A percentile compares a stretch with the other conserved stretches of the same genome.
These are phyloP conservation scores for Leishmania tropica DNA, from an alignment of 208 protist species.

Conservation along the genomic window DNA sequence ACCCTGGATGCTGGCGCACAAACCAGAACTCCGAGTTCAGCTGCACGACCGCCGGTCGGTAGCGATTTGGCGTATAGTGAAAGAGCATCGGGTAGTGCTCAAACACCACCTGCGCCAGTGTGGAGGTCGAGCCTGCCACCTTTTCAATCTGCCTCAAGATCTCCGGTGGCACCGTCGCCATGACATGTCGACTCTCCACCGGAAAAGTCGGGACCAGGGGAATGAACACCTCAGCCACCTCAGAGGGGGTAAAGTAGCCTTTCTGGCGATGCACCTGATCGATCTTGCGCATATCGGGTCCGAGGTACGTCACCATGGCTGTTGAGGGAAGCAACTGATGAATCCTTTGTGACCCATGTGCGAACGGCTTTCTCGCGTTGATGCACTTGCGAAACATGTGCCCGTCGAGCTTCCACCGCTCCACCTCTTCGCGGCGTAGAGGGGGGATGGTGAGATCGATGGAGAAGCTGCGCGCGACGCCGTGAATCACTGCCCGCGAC, in stretches of 20 bases:
- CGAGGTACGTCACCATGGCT: slow-evolving; percentile 55
- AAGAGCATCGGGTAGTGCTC: slow-evolving; percentile 86
- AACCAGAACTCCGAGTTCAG: slow-evolving; percentile 82
- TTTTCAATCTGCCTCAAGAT: slow-evolving; percentile 41
- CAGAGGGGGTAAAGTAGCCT: slow-evolving; percentile 68
- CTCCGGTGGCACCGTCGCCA: slow-evolving; percentile 46
- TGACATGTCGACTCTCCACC: slow-evolving; percentile 65
- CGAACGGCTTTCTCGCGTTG: background rate
- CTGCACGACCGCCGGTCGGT: slow-evolving; percentile 52
- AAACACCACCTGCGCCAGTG: slow-evolving; percentile 40
- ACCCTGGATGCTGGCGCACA: slow-evolving; percentile 75
- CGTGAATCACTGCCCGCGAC: background rate
- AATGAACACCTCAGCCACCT: slow-evolving; percentile 79
- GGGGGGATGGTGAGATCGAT: slow-evolving; percentile 43
- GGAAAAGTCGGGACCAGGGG: slow-evolving; percentile 74
- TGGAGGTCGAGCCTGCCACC: slow-evolving; percentile 8
- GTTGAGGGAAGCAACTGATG: slow-evolving; percentile 39
- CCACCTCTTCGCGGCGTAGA: slow-evolving; percentile 51
- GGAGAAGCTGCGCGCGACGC: background rate
- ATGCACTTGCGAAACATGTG: slow-evolving; percentile 8
- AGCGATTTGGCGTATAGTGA: slow-evolving; percentile 36
- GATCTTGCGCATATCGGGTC: slow-evolving; percentile 52
- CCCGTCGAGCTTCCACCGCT: slow-evolving; percentile 60
- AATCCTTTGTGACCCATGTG: background rate
- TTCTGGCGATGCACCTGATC: slow-evolving; percentile 67